Percentiles rank a stretch among this genome's conserved stretches.
Evolutionary conservation across 1,284 basidiomycete genomes (phyloP).

Genomic region (Puccinia horiana): DNA sequence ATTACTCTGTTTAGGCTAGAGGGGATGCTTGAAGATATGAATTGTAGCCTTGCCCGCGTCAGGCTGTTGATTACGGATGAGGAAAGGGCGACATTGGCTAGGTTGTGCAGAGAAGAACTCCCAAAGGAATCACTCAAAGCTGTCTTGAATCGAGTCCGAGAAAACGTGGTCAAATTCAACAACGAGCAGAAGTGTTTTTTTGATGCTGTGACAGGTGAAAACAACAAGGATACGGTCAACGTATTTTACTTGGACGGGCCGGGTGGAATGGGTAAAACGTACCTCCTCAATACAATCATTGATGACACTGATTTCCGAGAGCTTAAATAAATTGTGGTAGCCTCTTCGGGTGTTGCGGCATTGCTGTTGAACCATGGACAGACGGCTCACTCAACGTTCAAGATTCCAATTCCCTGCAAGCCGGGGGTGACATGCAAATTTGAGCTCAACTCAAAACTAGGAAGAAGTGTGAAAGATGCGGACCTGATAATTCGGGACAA

Average conservation of each 20-base stretch:
- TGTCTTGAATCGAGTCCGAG: conserved; percentile 53
- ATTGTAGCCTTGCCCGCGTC: not conserved
- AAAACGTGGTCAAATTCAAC: not conserved
- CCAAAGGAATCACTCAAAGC: no score
- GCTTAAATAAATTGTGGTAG: conserved; percentile 59
- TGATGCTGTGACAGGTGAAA: conserved; percentile 50
- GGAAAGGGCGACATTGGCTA: no score
- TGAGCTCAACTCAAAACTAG: not conserved
- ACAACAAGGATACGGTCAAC: not conserved
- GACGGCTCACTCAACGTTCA: conserved; percentile 62
- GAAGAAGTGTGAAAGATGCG: not conserved
- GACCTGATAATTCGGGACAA: conserved; percentile 43
- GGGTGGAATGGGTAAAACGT: conserved; percentile 65
- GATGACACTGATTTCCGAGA: no score
- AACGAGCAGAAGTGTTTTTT: not conserved
- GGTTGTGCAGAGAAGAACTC: no score
- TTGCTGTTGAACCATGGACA: conserved; percentile 61
- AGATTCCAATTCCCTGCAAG: conserved; percentile 59
- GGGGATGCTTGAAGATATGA: no score
- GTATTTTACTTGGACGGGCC: conserved; percentile 63
- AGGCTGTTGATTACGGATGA: conserved; percentile 59
- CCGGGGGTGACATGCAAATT: not conserved
- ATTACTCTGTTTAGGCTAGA: no score
- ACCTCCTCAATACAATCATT: conserved; percentile 61
- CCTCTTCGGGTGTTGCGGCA: conserved; percentile 62